Evolutionary conservation across 2,329 filamentous ascomycete genomes (phyloP).

Genomic region (Monosporascus sp.): DNA sequence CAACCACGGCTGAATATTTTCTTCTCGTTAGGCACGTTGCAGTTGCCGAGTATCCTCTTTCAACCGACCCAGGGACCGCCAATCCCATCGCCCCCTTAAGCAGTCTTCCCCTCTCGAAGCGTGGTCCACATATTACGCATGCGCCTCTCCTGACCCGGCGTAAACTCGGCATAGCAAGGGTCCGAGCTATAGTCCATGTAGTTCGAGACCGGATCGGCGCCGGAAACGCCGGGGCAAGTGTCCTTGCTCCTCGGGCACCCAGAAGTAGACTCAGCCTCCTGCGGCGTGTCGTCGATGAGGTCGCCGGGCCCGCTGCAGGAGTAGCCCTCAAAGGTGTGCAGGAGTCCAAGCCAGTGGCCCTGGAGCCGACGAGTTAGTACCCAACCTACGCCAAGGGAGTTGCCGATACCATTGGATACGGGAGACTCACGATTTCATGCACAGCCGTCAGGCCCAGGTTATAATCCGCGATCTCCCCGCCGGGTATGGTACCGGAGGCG

Average conservation of each 20-base stretch:
- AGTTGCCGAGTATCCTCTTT: not conserved
- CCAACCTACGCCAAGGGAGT: no score
- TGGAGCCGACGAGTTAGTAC: not conserved
- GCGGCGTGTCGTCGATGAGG: constrained; percentile 30
- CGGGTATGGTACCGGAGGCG: constrained; percentile 12
- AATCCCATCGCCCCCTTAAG: not conserved
- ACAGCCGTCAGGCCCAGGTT: constrained; percentile 27
- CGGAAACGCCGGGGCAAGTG: constrained; percentile 1
- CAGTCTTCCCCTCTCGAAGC: not conserved
- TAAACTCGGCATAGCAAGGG: not conserved
- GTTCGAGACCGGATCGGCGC: constrained; percentile 6
- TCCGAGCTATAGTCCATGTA: constrained; percentile 8
- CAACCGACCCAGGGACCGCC: not conserved
- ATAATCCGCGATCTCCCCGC: constrained; percentile 6
- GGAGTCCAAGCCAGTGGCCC: constrained; percentile 32
- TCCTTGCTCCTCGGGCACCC: constrained; percentile 3
- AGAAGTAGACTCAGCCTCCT: constrained; percentile 19
- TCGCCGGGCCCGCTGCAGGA: constrained; percentile 27
- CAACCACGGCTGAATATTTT: not conserved
- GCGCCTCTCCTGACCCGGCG: not conserved
- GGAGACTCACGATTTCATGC: constrained; percentile 23
- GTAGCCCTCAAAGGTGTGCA: constrained; percentile 30
- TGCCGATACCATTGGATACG: not conserved
- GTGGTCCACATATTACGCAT: constrained; percentile 1
- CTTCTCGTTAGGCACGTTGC: not conserved